These are phyloP conservation scores for Myrica gale DNA, from an alignment of 306 rosid genomes.

Conservation along the genomic window DNA sequence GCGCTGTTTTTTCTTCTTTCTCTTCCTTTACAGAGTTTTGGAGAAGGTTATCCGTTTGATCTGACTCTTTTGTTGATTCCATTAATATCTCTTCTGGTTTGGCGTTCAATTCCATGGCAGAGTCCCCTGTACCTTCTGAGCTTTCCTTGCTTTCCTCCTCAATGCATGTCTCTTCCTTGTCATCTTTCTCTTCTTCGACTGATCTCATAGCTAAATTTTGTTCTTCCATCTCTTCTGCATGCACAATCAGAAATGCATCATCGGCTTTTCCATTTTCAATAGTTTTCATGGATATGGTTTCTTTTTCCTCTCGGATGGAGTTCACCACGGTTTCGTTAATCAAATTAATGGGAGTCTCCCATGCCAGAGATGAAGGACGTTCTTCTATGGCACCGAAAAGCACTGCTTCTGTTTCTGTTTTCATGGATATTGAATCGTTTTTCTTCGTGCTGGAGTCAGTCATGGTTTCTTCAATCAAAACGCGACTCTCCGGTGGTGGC, in stretches of 20 bases:
- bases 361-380: too few relatives aligned
- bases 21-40: not conserved
- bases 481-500: too few relatives aligned
- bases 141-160: conserved; percentile 20
- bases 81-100: conserved; percentile 30
- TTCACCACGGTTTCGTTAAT: too few relatives aligned
- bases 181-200: conserved; percentile 6
- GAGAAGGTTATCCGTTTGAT: not conserved
- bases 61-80: conserved; percentile 12
- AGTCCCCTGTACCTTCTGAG: conserved; percentile 27
- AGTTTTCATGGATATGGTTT: conserved; percentile 8
- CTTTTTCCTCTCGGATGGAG: not conserved
- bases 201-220: conserved; percentile 7
- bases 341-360: too few relatives aligned
- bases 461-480: too few relatives aligned
- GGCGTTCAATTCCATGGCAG: conserved; percentile 30
- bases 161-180: conserved; percentile 10
- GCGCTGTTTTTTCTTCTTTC: not conserved
- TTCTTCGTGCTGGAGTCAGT: too few relatives aligned
- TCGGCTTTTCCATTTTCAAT: not conserved
- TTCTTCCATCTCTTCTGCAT: not conserved
- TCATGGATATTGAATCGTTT: too few relatives aligned
- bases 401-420: too few relatives aligned
- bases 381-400: too few relatives aligned
- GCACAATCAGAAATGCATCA: not conserved